Evolutionary conservation across 2,329 filamentous ascomycete genomes (phyloP).

Genomic region (Cordyceps farinosa): DNA sequence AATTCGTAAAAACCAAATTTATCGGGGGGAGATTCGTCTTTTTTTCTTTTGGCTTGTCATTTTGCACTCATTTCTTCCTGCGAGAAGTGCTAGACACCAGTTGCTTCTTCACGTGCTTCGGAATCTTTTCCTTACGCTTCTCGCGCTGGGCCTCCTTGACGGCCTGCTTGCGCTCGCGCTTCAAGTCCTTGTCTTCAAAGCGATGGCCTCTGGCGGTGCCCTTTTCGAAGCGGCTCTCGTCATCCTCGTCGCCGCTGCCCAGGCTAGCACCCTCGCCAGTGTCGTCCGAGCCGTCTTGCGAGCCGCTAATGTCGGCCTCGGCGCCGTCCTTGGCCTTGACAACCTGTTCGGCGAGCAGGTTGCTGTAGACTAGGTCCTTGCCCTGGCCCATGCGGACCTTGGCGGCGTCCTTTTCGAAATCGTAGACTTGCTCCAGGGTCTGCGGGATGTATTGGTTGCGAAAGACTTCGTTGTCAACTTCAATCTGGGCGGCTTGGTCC

Average conservation of each 20-base stretch:
- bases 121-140: conserved; percentile 91
- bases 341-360: conserved; percentile 71
- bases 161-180: conserved; percentile 75
- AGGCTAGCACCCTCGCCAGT: conserved; percentile 46
- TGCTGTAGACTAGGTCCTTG: conserved; percentile 77
- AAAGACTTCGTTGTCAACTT: conserved; percentile 89
- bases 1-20: background rate
- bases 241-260: conserved; percentile 38
- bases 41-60: conserved; percentile 24
- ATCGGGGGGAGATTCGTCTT: conserved; percentile 8
- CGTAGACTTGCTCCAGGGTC: conserved; percentile 92
- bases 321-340: conserved; percentile 35
- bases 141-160: conserved; percentile 96
- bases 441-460: conserved; percentile 95
- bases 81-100: conserved; percentile 61
- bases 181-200: conserved; percentile 88
- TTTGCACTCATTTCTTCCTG: conserved; percentile 53
- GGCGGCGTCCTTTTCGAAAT: conserved; percentile 86
- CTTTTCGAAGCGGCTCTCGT: conserved; percentile 59
- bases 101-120: conserved; percentile 93
- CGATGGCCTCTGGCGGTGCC: conserved; percentile 73
- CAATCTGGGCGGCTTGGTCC: conserved; percentile 55
- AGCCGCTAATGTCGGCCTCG: conserved; percentile 34
- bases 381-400: conserved; percentile 71
- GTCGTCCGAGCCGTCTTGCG: conserved; percentile 34